Evolutionary conservation across 2,329 filamentous ascomycete genomes (phyloP).

Genomic region (Fusarium sp.): DNA sequence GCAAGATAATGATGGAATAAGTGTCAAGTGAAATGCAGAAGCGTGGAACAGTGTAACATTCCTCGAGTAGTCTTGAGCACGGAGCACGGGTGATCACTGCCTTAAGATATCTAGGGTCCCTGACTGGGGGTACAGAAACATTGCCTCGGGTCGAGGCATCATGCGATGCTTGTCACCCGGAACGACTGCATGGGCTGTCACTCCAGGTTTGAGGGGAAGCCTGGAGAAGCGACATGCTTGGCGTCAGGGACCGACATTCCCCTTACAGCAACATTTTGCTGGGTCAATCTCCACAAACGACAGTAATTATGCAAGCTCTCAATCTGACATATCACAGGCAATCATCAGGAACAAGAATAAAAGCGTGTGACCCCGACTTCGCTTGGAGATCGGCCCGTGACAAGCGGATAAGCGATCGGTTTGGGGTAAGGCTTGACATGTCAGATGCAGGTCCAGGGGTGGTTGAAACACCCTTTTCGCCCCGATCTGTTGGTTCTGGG

Average conservation of each 20-base stretch:
- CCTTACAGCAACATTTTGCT: not conserved
- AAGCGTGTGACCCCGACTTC: not conserved
- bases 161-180: not conserved
- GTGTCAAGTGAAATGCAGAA: not conserved
- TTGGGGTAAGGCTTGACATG: not conserved
- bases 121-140: not conserved
- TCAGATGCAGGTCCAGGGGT: not conserved
- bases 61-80: not conserved
- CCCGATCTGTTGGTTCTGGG: not conserved
- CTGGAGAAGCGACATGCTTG: not conserved
- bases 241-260: not conserved
- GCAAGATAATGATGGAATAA: not conserved
- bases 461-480: not conserved
- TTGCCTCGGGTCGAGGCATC: not conserved
- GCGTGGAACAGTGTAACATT: not conserved
- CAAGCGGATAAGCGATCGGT: not conserved
- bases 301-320: not conserved
- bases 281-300: not conserved
- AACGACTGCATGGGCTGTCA: not conserved
- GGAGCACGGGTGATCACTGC: constrained; percentile 1
- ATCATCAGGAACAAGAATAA: not conserved
- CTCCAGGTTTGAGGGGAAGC: not conserved
- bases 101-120: constrained; percentile 4
- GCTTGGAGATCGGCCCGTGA: constrained; percentile 3
- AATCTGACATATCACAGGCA: not conserved